Conservation (phyloP, 352 stramenopile genomes). For the Phytophthora pini region DNA sequence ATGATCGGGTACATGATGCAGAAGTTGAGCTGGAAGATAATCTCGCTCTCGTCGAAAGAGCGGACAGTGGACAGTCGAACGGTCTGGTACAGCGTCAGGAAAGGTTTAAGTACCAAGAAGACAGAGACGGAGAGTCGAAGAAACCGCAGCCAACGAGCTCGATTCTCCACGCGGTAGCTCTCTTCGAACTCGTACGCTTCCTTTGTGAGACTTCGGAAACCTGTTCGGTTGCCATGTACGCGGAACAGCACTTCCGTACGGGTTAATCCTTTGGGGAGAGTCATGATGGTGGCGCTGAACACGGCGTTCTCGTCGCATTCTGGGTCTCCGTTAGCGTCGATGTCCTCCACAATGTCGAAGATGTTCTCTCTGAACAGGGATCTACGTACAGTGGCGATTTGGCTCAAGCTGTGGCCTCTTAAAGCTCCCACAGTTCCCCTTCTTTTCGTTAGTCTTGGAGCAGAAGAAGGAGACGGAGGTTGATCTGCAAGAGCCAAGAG, state of each 20-base stretch:
- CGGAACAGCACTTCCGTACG: conserved; percentile 70
- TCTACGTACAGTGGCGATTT: conserved; percentile 35
- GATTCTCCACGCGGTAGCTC: conserved; percentile 77
- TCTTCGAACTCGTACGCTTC: conserved; percentile 77
- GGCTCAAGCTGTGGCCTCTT: conserved; percentile 41
- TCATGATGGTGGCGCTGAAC: conserved; percentile 75
- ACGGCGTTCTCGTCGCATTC: conserved; percentile 25
- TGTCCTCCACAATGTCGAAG: conserved; percentile 81
- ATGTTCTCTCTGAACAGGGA: conserved; percentile 75
- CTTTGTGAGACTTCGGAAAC: conserved; percentile 41
- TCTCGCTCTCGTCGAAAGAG: conserved; percentile 56
- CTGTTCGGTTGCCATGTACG: conserved; percentile 47
- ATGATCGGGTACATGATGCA: conserved; percentile 78
- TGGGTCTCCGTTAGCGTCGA: conserved; percentile 44
- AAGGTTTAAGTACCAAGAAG: conserved; percentile 73
- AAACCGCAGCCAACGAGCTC: conserved; percentile 69
- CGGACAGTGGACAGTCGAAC: conserved; percentile 50
- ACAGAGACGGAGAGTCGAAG: conserved; percentile 72
- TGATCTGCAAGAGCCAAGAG: conserved; percentile 18
- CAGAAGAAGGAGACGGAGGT: conserved; percentile 7
- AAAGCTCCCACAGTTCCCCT: conserved; percentile 47
- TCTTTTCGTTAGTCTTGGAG: conserved; percentile 28
- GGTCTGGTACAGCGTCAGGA: conserved; percentile 81
- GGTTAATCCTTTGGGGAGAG: conserved; percentile 72
- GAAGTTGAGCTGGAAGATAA: conserved; percentile 85